phyloP scores from a whole-genome alignment of 768 basidiomycete species.

The Psilocybe subaeruginosa region DNA sequence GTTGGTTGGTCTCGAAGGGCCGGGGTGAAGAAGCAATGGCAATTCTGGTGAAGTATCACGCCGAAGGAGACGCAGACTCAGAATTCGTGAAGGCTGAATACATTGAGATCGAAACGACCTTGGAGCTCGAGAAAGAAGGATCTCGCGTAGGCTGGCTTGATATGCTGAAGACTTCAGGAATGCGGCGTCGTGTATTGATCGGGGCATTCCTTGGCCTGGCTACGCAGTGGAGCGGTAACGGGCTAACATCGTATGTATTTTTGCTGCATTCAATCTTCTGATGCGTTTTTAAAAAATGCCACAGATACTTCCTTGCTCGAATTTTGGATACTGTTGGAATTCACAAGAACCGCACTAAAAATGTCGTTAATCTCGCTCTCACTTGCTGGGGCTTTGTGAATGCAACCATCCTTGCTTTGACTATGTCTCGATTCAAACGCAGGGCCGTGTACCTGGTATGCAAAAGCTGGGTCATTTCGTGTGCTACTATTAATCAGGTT shows the following conservation, averaged over 20 bases:
- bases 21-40: conserved; percentile 49
- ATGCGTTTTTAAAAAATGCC: neutral
- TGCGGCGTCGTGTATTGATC: conserved; percentile 54
- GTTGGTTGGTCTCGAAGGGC: conserved; percentile 64
- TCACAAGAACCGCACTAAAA: conserved; percentile 50
- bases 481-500: neutral
- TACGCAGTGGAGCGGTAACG: conserved; percentile 70
- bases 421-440: conserved; percentile 48
- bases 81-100: conserved; percentile 64
- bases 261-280: neutral
- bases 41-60: conserved; percentile 60
- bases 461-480: neutral
- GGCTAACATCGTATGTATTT: conserved; percentile 49
- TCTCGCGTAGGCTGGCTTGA: conserved; percentile 50
- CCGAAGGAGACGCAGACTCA: conserved; percentile 55
- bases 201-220: conserved; percentile 54
- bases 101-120: conserved; percentile 55
- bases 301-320: conserved; percentile 55
- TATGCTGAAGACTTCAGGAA: conserved; percentile 47
- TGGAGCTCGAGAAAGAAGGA: conserved; percentile 54
- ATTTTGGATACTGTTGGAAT: conserved; percentile 59
- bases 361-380: conserved; percentile 57
- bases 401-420: conserved; percentile 52
- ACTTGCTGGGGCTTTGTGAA: conserved; percentile 61
- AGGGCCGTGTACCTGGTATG: conserved; percentile 52